Conservation (phyloP, 345 rosid genomes). For the Eutrema japonicum region DNA sequence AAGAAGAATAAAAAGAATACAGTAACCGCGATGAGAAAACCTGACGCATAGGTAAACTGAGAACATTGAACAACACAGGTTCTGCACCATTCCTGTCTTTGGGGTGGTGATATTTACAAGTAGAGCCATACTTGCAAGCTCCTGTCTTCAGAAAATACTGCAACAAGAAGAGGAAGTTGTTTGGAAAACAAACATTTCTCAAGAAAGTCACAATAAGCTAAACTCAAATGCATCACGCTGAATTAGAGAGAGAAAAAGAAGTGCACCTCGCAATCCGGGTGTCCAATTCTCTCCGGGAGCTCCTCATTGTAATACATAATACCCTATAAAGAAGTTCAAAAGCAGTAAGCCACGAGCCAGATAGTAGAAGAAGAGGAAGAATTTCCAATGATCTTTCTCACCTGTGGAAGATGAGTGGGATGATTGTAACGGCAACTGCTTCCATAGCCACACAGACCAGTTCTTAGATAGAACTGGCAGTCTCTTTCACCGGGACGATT, state of each 20-base stretch:
- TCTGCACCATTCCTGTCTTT: conserved; percentile 85
- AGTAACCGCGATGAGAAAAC: conserved; percentile 36
- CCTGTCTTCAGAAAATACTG: conserved; percentile 88
- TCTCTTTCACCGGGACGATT: conserved; percentile 75
- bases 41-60: conserved; percentile 86
- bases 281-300: conserved; percentile 71
- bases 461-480: conserved; percentile 65
- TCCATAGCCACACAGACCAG: conserved; percentile 77
- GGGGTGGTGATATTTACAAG: conserved; percentile 90
- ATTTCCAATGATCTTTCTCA: neutral
- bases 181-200: neutral
- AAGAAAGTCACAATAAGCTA: conserved; percentile 5
- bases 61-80: conserved; percentile 62
- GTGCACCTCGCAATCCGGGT: conserved; percentile 74
- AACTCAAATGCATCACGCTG: neutral
- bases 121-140: conserved; percentile 80
- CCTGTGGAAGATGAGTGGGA: conserved; percentile 59
- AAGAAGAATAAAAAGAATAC: neutral
- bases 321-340: conserved; percentile 45
- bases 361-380: neutral
- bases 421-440: conserved; percentile 73
- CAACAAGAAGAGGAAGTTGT: conserved; percentile 26
- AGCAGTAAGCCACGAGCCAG: conserved; percentile 16
- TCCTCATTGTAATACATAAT: conserved; percentile 53
- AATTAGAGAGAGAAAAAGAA: conserved; percentile 14